Evolutionary conservation across 2,329 filamentous ascomycete species (phyloP).

Genomic region (Metarhizium sp.): DNA sequence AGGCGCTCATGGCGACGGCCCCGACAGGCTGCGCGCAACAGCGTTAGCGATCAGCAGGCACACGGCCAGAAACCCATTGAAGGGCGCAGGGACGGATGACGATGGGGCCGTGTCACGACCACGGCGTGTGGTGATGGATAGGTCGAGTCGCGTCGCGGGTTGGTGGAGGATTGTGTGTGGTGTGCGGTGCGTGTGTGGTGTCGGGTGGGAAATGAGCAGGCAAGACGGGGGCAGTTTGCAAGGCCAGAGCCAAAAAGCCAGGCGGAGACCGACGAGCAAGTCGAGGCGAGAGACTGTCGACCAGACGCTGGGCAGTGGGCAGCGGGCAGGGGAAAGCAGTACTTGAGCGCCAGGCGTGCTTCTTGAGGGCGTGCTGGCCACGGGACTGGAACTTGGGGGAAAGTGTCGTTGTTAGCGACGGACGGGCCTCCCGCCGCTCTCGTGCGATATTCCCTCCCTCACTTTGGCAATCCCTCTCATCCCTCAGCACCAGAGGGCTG

Average conservation of each 20-base stretch:
- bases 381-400: too few relatives aligned
- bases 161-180: slow-evolving; percentile 25
- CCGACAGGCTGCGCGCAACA: slow-evolving; percentile 32
- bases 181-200: slow-evolving; percentile 14
- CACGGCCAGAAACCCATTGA: slow-evolving; percentile 31
- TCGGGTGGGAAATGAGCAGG: slow-evolving; percentile 21
- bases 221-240: slow-evolving; percentile 4
- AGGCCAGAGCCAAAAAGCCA: slow-evolving; percentile 2
- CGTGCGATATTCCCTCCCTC: too few relatives aligned
- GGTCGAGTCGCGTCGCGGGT: slow-evolving; percentile 32
- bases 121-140: slow-evolving; percentile 26
- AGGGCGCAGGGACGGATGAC: slow-evolving; percentile 28
- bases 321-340: too few relatives aligned
- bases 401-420: too few relatives aligned
- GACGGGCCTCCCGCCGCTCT: background rate
- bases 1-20: slow-evolving; percentile 56
- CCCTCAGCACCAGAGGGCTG: background rate
- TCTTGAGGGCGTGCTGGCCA: too few relatives aligned
- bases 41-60: slow-evolving; percentile 36
- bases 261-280: background rate
- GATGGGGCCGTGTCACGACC: slow-evolving; percentile 39
- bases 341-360: too few relatives aligned
- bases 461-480: too few relatives aligned
- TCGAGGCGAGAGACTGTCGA: too few relatives aligned
- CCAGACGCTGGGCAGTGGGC: too few relatives aligned